Conservation (phyloP, 148 eudicot genomes). For the Cornus florida region DNA sequence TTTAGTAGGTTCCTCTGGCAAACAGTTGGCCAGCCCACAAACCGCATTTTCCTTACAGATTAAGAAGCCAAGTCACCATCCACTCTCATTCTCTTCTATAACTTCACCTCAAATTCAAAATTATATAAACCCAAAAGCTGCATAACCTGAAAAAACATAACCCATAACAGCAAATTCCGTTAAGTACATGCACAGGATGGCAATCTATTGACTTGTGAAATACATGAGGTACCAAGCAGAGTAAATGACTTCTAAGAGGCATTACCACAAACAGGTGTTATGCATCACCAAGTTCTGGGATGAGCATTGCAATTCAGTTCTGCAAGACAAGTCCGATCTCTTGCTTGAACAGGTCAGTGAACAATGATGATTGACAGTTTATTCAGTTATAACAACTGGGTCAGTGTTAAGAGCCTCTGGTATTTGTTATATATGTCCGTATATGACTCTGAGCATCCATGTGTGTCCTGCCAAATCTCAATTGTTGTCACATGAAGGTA, state of each 20-base stretch:
- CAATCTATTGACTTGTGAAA: neutral
- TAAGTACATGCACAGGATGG: neutral
- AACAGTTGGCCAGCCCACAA: neutral
- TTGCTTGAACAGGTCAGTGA: neutral
- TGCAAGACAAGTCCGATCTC: no score
- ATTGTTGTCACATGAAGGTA: no score
- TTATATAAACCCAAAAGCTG: neutral
- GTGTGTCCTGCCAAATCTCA: neutral
- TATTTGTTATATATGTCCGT: neutral
- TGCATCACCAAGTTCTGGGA: neutral
- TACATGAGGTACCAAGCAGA: neutral
- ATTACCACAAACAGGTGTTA: neutral
- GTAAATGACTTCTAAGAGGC: neutral
- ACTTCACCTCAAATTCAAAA: neutral
- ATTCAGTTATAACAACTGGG: neutral
- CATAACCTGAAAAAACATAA: neutral
- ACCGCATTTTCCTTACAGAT: constrained; percentile 12
- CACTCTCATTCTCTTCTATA: constrained; percentile 6
- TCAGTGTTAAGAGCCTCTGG: neutral
- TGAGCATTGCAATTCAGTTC: no score
- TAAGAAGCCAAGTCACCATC: neutral
- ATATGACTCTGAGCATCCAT: neutral
- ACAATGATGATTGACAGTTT: neutral
- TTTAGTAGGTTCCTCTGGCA: constrained; percentile 8
- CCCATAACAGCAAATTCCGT: neutral